Evolutionary conservation across 129 eudicot genomes (phyloP), one percentile per base, ranked within the genome.

Genomic region (Chrysanthemum lavandulifolium): DNA sequence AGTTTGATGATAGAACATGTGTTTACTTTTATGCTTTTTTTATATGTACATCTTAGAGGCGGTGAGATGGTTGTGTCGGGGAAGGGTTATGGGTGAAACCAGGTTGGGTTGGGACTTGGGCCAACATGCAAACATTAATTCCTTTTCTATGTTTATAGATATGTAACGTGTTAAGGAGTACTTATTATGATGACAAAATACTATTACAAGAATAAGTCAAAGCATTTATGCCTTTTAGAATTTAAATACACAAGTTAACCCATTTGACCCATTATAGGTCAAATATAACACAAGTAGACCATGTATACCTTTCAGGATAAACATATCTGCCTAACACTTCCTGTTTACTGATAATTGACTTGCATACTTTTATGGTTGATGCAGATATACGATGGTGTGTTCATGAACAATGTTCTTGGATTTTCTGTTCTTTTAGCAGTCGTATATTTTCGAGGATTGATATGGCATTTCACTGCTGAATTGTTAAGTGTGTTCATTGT

Each of bases 321-420:
- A 33, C 40, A 33, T 36, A 36, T 36, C 43, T 36, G 43, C 43
- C 40, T 33, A 33, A 33, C 40, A 5, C 40, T 56, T 56, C 25
- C 15, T 51, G 6, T 8, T 13, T 15, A 29, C 53, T 69, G 25
- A 40, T 23, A 36, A 36, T 36, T 36, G 21, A 68, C 36, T n/a
- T 51, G 45, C 69, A 7, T 29, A 29, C 49, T 0, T 72, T 14
- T 12, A 57, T 69, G 73, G 36, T 73, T 80, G 50, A 15, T 73
- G 83, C 92, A 91, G 97, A 78, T 91, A 51, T 86, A 91, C 59
- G 88, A 89, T 31, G 86, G 85, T 10, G 97, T 88, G 66, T 82
- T 89, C 68, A 80, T 91, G 92, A 91, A 91, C 92, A 91, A 91
- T 65, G 75, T 91, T 74, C 90, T 91, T 13, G 91, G 95, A 33